phyloP scores from a whole-genome alignment of 331 rosid species.

The Malus hybrid region DNA sequence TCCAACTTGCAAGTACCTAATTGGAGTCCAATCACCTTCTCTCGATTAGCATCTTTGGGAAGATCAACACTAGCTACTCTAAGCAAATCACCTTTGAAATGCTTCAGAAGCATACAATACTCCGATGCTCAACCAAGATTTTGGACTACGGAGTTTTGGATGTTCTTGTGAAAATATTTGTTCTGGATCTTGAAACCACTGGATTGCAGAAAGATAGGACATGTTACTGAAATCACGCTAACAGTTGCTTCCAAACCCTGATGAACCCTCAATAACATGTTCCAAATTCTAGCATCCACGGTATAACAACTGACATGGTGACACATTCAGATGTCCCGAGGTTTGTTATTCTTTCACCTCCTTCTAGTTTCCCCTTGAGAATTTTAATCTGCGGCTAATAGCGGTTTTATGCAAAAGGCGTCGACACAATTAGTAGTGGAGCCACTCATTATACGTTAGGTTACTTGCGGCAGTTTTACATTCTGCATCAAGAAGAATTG shows the following conservation, averaged over 20 bases:
- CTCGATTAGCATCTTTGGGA: background rate
- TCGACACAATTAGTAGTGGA: background rate
- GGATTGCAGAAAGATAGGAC: background rate
- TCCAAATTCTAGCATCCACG: constrained; percentile 5
- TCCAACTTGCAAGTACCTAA: background rate
- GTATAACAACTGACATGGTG: constrained; percentile 11
- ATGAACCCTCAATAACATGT: background rate
- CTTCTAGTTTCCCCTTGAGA: background rate
- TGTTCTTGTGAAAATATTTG: background rate
- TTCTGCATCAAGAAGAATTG: background rate
- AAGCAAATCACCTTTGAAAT: background rate
- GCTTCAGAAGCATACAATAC: background rate
- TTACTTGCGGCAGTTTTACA: background rate
- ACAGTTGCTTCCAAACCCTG: constrained; percentile 3
- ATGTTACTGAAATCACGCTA: background rate
- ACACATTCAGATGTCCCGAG: constrained; percentile 1
- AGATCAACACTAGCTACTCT: background rate
- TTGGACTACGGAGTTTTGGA: background rate
- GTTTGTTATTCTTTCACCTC: background rate
- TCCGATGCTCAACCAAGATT: background rate
- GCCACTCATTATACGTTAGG: background rate
- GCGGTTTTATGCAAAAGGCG: background rate
- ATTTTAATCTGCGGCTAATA: too few species aligned
- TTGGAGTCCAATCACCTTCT: background rate
- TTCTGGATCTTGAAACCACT: background rate